phyloP scores from a whole-genome alignment of 2,329 filamentous ascomycete genomes.

The Trichoderma pleuroti region DNA sequence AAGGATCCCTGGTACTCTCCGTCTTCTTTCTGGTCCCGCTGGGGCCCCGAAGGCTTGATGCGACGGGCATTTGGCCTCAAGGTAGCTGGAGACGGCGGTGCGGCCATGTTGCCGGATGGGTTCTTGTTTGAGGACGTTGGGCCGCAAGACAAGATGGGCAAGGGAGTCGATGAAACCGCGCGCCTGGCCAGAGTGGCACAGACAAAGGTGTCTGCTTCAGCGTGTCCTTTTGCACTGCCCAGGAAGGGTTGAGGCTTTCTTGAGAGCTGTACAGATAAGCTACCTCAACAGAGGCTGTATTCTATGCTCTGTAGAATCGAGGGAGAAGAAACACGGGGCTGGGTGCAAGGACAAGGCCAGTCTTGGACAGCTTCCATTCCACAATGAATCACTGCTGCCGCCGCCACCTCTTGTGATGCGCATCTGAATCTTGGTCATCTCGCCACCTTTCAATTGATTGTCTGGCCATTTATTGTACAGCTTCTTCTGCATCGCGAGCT shows the following conservation, averaged over 20 bases:
- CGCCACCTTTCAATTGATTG: background rate
- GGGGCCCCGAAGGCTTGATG: conserved; percentile 54
- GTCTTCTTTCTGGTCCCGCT: conserved; percentile 58
- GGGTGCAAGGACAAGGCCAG: too few species aligned
- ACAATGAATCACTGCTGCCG: background rate
- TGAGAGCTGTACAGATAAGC: background rate
- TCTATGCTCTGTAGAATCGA: background rate
- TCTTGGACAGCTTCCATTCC: background rate
- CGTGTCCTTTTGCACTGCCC: conserved; percentile 43
- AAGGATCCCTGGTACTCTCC: conserved; percentile 64
- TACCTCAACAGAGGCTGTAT: background rate
- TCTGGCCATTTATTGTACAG: background rate
- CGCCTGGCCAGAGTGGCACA: conserved; percentile 31
- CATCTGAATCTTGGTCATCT: background rate
- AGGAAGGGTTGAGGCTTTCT: background rate
- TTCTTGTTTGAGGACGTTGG: conserved; percentile 60
- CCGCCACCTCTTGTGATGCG: background rate
- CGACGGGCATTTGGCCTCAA: conserved; percentile 42
- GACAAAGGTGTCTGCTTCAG: conserved; percentile 27
- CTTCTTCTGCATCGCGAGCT: background rate
- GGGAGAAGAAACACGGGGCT: background rate
- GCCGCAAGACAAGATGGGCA: conserved; percentile 51
- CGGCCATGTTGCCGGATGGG: conserved; percentile 43
- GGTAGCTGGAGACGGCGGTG: conserved; percentile 42
- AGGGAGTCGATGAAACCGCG: conserved; percentile 45